Conservation (phyloP, 306 rosid genomes). For the Cucurbita maxima region DNA sequence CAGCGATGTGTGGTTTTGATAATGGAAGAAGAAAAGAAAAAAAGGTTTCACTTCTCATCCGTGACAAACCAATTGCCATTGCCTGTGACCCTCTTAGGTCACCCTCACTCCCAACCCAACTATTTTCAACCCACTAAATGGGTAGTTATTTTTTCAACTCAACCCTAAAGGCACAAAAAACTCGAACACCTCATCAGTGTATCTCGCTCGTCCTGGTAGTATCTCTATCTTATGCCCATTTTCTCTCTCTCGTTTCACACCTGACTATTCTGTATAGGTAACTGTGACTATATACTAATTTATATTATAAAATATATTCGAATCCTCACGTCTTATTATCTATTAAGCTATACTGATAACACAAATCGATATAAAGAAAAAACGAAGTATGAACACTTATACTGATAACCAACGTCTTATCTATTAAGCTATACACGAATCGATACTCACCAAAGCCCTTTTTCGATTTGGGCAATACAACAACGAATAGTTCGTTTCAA, state of each 20-base stretch:
- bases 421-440: not conserved
- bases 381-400: no score
- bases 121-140: no score
- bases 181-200: not conserved
- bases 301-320: no score
- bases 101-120: not conserved
- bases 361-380: no score
- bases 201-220: not conserved
- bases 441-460: not conserved
- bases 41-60: not conserved
- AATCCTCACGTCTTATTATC: no score
- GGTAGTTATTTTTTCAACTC: no score
- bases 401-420: no score
- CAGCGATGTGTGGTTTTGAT: not conserved
- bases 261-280: not conserved
- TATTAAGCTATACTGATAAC: no score
- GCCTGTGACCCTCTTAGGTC: not conserved
- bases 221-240: not conserved
- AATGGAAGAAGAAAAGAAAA: not conserved
- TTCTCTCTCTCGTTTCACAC: not conserved
- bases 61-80: not conserved
- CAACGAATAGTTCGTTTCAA: not conserved
- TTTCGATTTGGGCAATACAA: not conserved
- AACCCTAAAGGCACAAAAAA: not conserved
- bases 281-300: no score